These are phyloP conservation scores for Tricholoma hemisulphureum DNA, from an alignment of 768 basidiomycete genomes.

Conservation along the genomic window DNA sequence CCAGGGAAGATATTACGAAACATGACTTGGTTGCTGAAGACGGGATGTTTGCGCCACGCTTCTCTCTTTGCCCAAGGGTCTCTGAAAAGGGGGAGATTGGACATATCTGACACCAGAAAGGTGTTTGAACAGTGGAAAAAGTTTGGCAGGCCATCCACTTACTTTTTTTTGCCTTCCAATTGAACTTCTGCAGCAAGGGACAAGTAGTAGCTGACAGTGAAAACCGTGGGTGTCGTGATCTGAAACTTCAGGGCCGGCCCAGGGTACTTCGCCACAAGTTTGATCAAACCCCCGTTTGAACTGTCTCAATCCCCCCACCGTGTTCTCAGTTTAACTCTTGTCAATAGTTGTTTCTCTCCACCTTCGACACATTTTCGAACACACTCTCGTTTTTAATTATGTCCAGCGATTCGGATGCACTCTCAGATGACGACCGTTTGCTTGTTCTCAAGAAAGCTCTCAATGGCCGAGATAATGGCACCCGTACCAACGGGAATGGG, in stretches of 20 bases:
- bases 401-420: slow-evolving; percentile 50
- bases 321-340: slow-evolving; percentile 17
- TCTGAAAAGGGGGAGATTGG: slow-evolving; percentile 72
- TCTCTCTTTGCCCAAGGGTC: slow-evolving; percentile 95
- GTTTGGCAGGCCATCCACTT: slow-evolving; percentile 3
- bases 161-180: slow-evolving; percentile 11
- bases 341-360: slow-evolving; percentile 5
- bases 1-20: slow-evolving; percentile 92
- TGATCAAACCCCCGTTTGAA: slow-evolving; percentile 31
- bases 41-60: slow-evolving; percentile 88
- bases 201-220: background rate
- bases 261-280: slow-evolving; percentile 42
- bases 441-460: slow-evolving; percentile 43
- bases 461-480: slow-evolving; percentile 36
- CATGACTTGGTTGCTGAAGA: slow-evolving; percentile 85
- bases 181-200: slow-evolving; percentile 3
- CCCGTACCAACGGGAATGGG: slow-evolving; percentile 45
- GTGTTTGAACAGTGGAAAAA: slow-evolving; percentile 11
- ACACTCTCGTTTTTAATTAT: slow-evolving; percentile 30
- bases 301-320: slow-evolving; percentile 23
- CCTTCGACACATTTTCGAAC: slow-evolving; percentile 21
- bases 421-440: slow-evolving; percentile 60
- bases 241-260: slow-evolving; percentile 58
- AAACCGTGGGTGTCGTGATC: slow-evolving; percentile 28
- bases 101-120: slow-evolving; percentile 39